Conservation (phyloP, 2,329 filamentous ascomycete species). For the Plectosphaerella plurivora region DNA sequence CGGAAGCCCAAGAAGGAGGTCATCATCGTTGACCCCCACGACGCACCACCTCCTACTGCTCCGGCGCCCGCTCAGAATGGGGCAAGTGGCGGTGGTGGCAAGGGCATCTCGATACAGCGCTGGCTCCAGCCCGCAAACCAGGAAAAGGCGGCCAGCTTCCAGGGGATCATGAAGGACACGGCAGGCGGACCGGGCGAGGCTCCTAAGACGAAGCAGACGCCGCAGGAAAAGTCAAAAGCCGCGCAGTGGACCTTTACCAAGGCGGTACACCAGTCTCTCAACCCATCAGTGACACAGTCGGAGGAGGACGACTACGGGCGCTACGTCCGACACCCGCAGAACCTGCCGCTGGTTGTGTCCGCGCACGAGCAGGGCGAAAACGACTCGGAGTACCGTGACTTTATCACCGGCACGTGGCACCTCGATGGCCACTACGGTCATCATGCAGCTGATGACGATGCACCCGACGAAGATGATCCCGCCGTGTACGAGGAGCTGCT, state of each 20-base stretch:
- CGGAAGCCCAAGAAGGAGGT: slow-evolving; percentile 64
- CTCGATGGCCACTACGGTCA: not conserved
- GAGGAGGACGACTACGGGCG: slow-evolving; percentile 84
- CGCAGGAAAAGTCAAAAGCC: slow-evolving; percentile 72
- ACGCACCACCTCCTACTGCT: slow-evolving; percentile 26
- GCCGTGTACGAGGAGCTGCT: slow-evolving; percentile 71
- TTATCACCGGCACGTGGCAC: slow-evolving; percentile 62
- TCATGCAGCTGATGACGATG: slow-evolving; percentile 28
- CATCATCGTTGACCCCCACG: slow-evolving; percentile 60
- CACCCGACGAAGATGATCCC: slow-evolving; percentile 60
- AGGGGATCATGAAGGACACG: slow-evolving; percentile 55
- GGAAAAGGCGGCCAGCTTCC: slow-evolving; percentile 19
- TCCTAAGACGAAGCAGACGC: slow-evolving; percentile 48
- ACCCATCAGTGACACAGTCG: slow-evolving; percentile 71
- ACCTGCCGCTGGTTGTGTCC: slow-evolving; percentile 76
- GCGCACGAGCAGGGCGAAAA: slow-evolving; percentile 58
- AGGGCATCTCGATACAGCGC: slow-evolving; percentile 52
- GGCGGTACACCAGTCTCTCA: slow-evolving; percentile 78
- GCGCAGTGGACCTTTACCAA: slow-evolving; percentile 87
- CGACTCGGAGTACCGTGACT: slow-evolving; percentile 72
- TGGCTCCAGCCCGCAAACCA: slow-evolving; percentile 50
- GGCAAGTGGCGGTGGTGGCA: slow-evolving; percentile 1
- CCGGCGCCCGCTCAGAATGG: slow-evolving; percentile 20
- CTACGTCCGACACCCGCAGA: slow-evolving; percentile 86
- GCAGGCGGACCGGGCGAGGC: slow-evolving; percentile 15